phyloP scores from a whole-genome alignment of 352 stramenopile genomes.

The Phytophthora chlamydospora region DNA sequence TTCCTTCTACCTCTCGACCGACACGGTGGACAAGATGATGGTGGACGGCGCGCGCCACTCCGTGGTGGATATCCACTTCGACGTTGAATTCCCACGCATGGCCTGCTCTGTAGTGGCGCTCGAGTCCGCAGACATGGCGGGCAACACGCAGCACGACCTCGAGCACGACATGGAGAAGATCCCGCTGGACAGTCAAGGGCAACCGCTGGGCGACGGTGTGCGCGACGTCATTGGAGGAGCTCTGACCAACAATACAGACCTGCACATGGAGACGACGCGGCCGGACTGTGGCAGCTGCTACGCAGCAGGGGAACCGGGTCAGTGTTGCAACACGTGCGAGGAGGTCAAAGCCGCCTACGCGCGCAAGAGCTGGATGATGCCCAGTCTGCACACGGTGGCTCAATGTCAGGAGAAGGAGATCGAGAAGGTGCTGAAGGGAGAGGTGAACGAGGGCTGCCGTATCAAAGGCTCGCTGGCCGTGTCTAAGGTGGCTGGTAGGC shows the following conservation, averaged over 20 bases:
- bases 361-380: conserved; percentile 76
- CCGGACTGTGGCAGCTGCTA: conserved; percentile 80
- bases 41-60: conserved; percentile 77
- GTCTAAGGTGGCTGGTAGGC: conserved; percentile 78
- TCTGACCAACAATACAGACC: conserved; percentile 70
- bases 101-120: conserved; percentile 75
- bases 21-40: conserved; percentile 88
- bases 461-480: conserved; percentile 78
- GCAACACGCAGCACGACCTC: conserved; percentile 75
- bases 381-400: conserved; percentile 74
- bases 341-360: conserved; percentile 69
- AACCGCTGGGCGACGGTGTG: conserved; percentile 54
- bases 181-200: conserved; percentile 55
- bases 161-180: conserved; percentile 84
- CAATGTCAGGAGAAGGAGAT: conserved; percentile 85
- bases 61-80: conserved; percentile 79
- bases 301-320: conserved; percentile 58
- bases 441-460: conserved; percentile 79
- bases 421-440: conserved; percentile 74
- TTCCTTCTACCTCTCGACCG: conserved; percentile 75
- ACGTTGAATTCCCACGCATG: conserved; percentile 86
- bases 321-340: conserved; percentile 80
- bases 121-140: conserved; percentile 75
- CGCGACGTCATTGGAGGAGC: conserved; percentile 70
- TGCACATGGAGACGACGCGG: conserved; percentile 42